Conservation (phyloP, 2,329 filamentous ascomycete species). For the Colletotrichum abscissum region DNA sequence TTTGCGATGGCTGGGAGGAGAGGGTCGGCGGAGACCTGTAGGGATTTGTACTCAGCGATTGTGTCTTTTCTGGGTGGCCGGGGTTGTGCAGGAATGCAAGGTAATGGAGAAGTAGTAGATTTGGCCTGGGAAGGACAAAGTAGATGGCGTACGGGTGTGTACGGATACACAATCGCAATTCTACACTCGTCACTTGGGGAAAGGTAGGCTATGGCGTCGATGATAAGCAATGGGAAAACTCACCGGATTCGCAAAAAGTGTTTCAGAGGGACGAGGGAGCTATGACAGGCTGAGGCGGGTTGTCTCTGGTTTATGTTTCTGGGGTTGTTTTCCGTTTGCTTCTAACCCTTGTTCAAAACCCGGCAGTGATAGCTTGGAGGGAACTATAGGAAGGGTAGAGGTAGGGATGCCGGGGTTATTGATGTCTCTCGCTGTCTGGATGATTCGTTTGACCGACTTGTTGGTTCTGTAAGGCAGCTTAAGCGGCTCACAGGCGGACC, state of each 20-base stretch:
- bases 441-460: background rate
- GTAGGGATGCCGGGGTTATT: background rate
- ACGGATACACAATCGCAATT: background rate
- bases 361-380: background rate
- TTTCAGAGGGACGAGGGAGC: constrained; percentile 10
- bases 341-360: constrained; percentile 18
- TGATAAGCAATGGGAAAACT: constrained; percentile 2
- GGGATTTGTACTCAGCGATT: constrained; percentile 26
- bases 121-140: background rate
- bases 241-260: constrained; percentile 23
- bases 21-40: background rate
- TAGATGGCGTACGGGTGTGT: background rate
- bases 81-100: constrained; percentile 16
- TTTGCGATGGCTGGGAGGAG: constrained; percentile 16
- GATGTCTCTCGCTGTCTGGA: background rate
- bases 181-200: background rate
- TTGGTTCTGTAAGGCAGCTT: background rate
- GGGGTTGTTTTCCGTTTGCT: constrained; percentile 6
- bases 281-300: background rate
- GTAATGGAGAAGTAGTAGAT: background rate
- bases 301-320: constrained; percentile 27
- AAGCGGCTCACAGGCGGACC: background rate
- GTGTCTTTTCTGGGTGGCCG: background rate
- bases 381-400: background rate
- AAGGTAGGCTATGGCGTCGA: background rate